phyloP scores from a whole-genome alignment of 2,329 filamentous ascomycete genomes.

The Herpotrichia juniperi region DNA sequence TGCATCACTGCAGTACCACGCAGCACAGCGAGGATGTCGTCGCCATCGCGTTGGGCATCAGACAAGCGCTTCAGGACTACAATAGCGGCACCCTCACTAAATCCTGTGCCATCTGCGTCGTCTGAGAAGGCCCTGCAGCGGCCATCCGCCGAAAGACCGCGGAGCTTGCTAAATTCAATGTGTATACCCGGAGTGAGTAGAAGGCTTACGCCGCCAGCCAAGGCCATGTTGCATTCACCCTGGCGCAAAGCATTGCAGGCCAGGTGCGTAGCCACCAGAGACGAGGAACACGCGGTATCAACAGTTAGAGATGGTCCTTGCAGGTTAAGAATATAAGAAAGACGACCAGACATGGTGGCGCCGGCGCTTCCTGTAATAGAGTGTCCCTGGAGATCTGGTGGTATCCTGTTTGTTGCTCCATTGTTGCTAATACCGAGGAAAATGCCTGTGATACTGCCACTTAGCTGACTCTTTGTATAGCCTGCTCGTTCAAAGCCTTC shows the following conservation, averaged over 20 bases:
- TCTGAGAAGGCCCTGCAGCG: slow-evolving; percentile 27
- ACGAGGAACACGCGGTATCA: slow-evolving; percentile 42
- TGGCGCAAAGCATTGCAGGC: slow-evolving; percentile 11
- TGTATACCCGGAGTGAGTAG: slow-evolving; percentile 23
- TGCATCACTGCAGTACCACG: slow-evolving; percentile 40
- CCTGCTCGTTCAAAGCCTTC: slow-evolving; percentile 22
- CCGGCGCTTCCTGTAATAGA: slow-evolving; percentile 23
- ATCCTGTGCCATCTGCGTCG: slow-evolving; percentile 64
- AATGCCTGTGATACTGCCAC: slow-evolving; percentile 11
- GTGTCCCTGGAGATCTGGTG: slow-evolving; percentile 20
- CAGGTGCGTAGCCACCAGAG: slow-evolving; percentile 31
- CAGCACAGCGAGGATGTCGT: slow-evolving; percentile 54
- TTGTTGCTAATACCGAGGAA: slow-evolving; percentile 7
- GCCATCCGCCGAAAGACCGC: slow-evolving; percentile 32
- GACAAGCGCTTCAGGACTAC: slow-evolving; percentile 62
- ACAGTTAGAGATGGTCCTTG: slow-evolving; percentile 40
- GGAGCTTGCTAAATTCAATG: slow-evolving; percentile 29
- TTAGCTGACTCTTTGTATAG: slow-evolving; percentile 8
- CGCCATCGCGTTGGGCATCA: slow-evolving; percentile 62
- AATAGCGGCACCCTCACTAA: slow-evolving; percentile 63
- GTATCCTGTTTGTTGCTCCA: not conserved
- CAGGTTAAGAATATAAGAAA: slow-evolving; percentile 43
- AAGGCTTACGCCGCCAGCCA: slow-evolving; percentile 23
- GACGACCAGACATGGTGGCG: slow-evolving; percentile 37
- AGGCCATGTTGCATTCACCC: slow-evolving; percentile 13